Conservation (phyloP, 2,329 filamentous ascomycete genomes). For the Colletotrichum gigasporum region DNA sequence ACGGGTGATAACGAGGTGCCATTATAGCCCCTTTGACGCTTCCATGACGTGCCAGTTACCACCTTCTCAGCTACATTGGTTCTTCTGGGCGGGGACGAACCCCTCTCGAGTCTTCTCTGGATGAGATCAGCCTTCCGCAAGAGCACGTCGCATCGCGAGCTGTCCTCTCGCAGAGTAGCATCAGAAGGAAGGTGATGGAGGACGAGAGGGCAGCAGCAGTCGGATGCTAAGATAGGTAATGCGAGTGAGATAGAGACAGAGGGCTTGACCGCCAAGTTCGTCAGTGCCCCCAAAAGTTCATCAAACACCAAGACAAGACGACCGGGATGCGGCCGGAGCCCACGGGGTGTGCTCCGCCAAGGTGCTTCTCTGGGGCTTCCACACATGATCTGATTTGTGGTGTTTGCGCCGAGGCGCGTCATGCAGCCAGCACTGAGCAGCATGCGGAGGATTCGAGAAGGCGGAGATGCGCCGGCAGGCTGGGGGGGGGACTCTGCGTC, state of each 20-base stretch:
- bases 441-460: too few species aligned
- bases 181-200: too few species aligned
- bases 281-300: background rate
- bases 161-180: background rate
- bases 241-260: background rate
- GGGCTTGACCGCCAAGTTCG: too few species aligned
- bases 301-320: too few species aligned
- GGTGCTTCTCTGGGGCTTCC: background rate
- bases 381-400: conserved; percentile 6
- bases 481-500: too few species aligned
- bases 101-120: background rate
- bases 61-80: background rate
- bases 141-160: background rate
- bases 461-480: background rate
- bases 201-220: too few species aligned
- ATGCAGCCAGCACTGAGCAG: too few species aligned
- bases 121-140: background rate
- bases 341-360: too few species aligned
- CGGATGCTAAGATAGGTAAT: background rate
- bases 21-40: conserved; percentile 19
- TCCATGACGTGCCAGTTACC: conserved; percentile 24
- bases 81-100: background rate
- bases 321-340: too few species aligned
- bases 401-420: background rate
- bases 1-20: conserved; percentile 7